Evolutionary conservation across 2,329 filamentous ascomycete genomes (phyloP), one percentile per base, ranked within the genome.

Genomic region (Dothiorella sarmentorum): DNA sequence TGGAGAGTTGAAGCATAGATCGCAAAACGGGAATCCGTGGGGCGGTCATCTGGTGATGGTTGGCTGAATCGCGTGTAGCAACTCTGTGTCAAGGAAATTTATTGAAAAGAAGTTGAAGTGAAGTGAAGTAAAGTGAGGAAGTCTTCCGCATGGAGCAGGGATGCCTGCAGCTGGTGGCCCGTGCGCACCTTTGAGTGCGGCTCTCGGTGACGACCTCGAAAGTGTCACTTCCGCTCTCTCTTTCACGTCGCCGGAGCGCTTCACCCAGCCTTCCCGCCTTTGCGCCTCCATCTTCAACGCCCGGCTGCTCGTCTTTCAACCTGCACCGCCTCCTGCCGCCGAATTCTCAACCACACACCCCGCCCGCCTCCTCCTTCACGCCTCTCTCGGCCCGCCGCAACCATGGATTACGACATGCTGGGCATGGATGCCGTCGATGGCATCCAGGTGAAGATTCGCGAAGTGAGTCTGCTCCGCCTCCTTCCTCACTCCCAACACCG

Each of bases 381-480:
- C 44, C 44, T 33, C 35, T 31, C 27, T n/a, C 33, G 43, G 44
- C 22, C 22, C 26, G 56, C 45, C 56, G 56, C 57, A 59, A 73
- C 63, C 62, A 81, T 81, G 79, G 78, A 80, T 65, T 80, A 78
- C 70, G 77, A 80, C 60, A 64, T 68, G 7, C 75, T 75, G 71
- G 67, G 68, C 49, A 65, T 75, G 66, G 75, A 77, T 60, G 68
- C 64, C 66, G 75, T 76, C 63, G 75, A 78, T 65, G 79, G 77
- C 63, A 76, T 76, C 37, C 68, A 69, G 62, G 75, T 80, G 43
- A 78, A 74, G 59, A 79, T 81, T 47, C 72, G 77, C 62, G 76
- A 77, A 61, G 78, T 59, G 37, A 52, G 56, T 9, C 44, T 17
- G 7, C 15, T 6, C 33, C 18, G 7, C 4, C 7, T 20, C 43